Base-by-base conservation (phyloP, 768 basidiomycete genomes). In the Trametes gibbosa region DNA sequence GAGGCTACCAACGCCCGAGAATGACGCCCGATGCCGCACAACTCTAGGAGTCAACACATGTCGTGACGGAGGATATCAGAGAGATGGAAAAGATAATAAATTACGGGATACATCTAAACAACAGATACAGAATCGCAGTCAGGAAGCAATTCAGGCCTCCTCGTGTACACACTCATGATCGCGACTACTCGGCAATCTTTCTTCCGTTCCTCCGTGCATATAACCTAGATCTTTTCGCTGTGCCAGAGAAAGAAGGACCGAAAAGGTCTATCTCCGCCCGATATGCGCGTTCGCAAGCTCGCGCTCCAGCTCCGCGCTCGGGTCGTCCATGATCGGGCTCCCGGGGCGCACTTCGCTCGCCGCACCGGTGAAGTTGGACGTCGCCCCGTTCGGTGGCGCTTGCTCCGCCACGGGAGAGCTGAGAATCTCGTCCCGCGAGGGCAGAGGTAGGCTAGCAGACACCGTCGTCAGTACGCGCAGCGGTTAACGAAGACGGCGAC, bases 261-360 rank as follows among this genome's bases (percentile, higher is more conserved):
- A 21, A 17, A 7, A 1, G 10, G 29, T 34, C 56, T 41, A 66
- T 50, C 56, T 35, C 41, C 65, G 65, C n/a, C 69, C 76, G 23
- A 85, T 67, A 67, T 87, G 87, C 34, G 88, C 84, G 52, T 84
- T 82, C 12, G 88, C 89, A n/a, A 95, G 79, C 70, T 95, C 92
- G 43, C 86, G 84, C 69, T 95, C 93, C 13, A 95, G 82, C 66
- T 89, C 89, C 55, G 85, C 87, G 59, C 88, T 90, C 7, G 92
- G 92, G 66, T 94, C 86, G 63, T 95, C 92, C 78, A 91, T 83
- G 61, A 90, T 77, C 0, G 89, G 90, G 66, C 80, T 86, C n/a
- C 81, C 74, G 3, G 84, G 78, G 50, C 82, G 80, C 52, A 72
- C 71, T 16, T 68, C 68, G 50, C 72, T 70, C 8, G 66, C 53